phyloP scores from a whole-genome alignment of 257 asterid genomes.

The Nemophila menziesii region DNA sequence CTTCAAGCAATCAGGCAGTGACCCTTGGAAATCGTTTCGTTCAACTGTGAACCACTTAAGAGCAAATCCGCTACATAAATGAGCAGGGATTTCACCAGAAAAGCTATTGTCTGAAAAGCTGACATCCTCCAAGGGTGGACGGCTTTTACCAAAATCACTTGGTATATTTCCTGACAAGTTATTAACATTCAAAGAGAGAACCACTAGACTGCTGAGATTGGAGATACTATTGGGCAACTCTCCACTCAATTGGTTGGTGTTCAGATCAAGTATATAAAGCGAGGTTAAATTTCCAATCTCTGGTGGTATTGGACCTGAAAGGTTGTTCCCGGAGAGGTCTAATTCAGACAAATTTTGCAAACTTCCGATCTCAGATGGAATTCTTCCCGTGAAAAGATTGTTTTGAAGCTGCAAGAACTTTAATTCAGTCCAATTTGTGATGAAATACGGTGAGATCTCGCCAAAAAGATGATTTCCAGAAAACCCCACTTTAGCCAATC shows the following conservation, averaged over 20 bases:
- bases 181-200: constrained; percentile 28
- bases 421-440: constrained; percentile 45
- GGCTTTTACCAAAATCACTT: constrained; percentile 5
- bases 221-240: constrained; percentile 44
- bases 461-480: constrained; percentile 58
- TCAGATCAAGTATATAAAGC: constrained; percentile 31
- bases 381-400: constrained; percentile 42
- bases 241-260: constrained; percentile 43
- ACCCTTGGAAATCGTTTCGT: constrained; percentile 8
- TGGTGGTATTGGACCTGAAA: constrained; percentile 58
- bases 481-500: constrained; percentile 40
- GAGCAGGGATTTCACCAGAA: constrained; percentile 6
- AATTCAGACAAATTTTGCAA: constrained; percentile 17
- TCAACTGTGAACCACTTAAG: neutral
- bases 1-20: constrained; percentile 2
- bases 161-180: constrained; percentile 10
- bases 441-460: constrained; percentile 26
- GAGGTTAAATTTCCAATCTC: constrained; percentile 34
- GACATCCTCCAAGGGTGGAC: neutral
- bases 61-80: neutral
- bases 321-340: constrained; percentile 39
- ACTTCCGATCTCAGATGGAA: constrained; percentile 57
- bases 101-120: constrained; percentile 3
- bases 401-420: constrained; percentile 55
- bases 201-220: constrained; percentile 24